These are phyloP conservation scores for Chlorella sp. DNA, from an alignment of 139 green algal species.

Conservation along the genomic window DNA sequence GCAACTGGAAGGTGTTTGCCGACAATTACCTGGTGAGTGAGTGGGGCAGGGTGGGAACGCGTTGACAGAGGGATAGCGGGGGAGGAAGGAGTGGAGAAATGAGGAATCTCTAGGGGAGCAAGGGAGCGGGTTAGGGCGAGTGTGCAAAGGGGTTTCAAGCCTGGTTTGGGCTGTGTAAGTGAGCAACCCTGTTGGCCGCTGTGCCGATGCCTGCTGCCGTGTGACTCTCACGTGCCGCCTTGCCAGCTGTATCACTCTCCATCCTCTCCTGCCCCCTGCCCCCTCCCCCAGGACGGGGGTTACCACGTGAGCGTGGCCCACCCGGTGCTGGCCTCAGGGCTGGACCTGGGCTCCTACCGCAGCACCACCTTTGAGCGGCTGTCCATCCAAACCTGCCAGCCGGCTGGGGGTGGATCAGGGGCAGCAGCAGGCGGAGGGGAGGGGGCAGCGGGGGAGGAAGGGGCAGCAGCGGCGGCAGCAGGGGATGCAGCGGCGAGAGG, in stretches of 20 bases:
- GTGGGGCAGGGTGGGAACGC: too few relatives aligned
- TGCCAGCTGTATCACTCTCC: too few relatives aligned
- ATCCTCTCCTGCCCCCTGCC: background rate
- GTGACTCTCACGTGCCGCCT: too few relatives aligned
- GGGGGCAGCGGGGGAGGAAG: background rate
- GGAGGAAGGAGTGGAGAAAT: too few relatives aligned
- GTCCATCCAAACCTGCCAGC: conserved; percentile 46
- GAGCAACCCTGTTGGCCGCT: too few relatives aligned
- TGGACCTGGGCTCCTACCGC: conserved; percentile 55
- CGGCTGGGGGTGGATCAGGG: background rate
- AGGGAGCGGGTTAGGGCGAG: background rate
- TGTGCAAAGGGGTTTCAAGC: background rate
- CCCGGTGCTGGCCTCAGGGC: conserved; percentile 42
- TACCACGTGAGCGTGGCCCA: conserved; percentile 72
- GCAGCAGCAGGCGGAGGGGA: too few relatives aligned
- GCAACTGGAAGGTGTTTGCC: conserved; percentile 80
- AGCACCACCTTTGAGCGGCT: conserved; percentile 39
- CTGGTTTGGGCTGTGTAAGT: too few relatives aligned
- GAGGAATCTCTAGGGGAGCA: background rate
- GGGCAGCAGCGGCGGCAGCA: too few relatives aligned
- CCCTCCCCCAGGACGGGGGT: conserved; percentile 55
- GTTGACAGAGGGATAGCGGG: too few relatives aligned
- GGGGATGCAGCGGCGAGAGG: too few relatives aligned
- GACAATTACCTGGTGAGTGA: conserved; percentile 79
- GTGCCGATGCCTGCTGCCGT: too few relatives aligned